Conservation (phyloP, 306 rosid genomes). For the Vicia faba region DNA sequence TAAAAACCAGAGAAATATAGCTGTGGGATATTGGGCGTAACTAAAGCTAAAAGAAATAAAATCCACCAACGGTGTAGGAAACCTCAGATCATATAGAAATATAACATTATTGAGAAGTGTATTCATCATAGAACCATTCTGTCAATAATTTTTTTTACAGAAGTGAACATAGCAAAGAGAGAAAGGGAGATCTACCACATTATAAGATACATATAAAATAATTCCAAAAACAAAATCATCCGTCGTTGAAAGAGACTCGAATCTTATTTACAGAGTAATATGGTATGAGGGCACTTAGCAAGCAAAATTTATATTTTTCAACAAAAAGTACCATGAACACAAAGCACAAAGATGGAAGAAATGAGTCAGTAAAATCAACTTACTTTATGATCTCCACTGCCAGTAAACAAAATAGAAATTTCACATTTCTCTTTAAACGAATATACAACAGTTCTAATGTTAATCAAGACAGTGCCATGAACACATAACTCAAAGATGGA, state of each 20-base stretch:
- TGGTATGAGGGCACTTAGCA: neutral
- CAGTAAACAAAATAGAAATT: neutral
- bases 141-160: neutral
- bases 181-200: conserved; percentile 25
- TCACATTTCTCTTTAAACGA: conserved; percentile 5
- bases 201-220: neutral
- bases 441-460: neutral
- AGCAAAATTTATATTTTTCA: conserved; percentile 15
- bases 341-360: conserved; percentile 2
- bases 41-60: neutral
- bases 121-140: conserved; percentile 17
- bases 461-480: neutral
- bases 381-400: conserved; percentile 6
- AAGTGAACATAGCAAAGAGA: conserved; percentile 15
- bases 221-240: conserved; percentile 12
- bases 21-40: conserved; percentile 1
- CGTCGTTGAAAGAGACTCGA: neutral
- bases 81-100: neutral
- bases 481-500: neutral
- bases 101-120: conserved; percentile 16
- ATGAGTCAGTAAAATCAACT: neutral
- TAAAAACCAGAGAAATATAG: neutral
- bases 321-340: neutral
- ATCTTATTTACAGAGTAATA: conserved; percentile 16
- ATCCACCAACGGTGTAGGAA: neutral